phyloP scores from a whole-genome alignment of 2,329 filamentous ascomycete species.

The Cyclaneusma minus region DNA sequence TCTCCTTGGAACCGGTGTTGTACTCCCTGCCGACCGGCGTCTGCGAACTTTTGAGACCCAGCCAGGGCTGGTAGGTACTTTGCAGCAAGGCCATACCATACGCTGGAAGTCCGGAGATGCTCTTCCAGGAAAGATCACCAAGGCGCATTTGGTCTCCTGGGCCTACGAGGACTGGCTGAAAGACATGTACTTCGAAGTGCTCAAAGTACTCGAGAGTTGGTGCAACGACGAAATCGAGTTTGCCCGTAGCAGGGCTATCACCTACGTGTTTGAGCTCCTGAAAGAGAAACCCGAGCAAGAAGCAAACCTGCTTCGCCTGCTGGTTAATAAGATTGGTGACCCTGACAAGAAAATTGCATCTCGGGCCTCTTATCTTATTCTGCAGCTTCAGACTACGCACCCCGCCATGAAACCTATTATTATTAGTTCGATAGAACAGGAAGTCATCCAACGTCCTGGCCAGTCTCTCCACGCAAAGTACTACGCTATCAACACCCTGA shows the following conservation, averaged over 20 bases:
- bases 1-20: slow-evolving; percentile 74
- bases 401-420: slow-evolving; percentile 89
- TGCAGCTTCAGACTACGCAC: slow-evolving; percentile 79
- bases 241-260: slow-evolving; percentile 72
- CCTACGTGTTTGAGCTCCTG: slow-evolving; percentile 80
- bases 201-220: slow-evolving; percentile 85
- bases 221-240: slow-evolving; percentile 93
- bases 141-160: slow-evolving; percentile 73
- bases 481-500: slow-evolving; percentile 90
- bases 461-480: slow-evolving; percentile 85
- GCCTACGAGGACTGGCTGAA: slow-evolving; percentile 93
- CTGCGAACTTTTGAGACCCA: slow-evolving; percentile 68
- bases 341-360: slow-evolving; percentile 92
- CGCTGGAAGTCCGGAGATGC: slow-evolving; percentile 55
- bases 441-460: slow-evolving; percentile 72
- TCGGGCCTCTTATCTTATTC: slow-evolving; percentile 78
- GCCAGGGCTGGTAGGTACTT: slow-evolving; percentile 54
- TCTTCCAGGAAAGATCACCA: slow-evolving; percentile 58
- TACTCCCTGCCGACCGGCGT: slow-evolving; percentile 71
- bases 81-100: slow-evolving; percentile 42
- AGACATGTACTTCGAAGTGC: slow-evolving; percentile 78
- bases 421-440: slow-evolving; percentile 70
- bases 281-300: slow-evolving; percentile 97
- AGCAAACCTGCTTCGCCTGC: slow-evolving; percentile 73
- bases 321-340: slow-evolving; percentile 95